Conservation (phyloP, 2,329 filamentous ascomycete genomes). For the Exophiala sideris region DNA sequence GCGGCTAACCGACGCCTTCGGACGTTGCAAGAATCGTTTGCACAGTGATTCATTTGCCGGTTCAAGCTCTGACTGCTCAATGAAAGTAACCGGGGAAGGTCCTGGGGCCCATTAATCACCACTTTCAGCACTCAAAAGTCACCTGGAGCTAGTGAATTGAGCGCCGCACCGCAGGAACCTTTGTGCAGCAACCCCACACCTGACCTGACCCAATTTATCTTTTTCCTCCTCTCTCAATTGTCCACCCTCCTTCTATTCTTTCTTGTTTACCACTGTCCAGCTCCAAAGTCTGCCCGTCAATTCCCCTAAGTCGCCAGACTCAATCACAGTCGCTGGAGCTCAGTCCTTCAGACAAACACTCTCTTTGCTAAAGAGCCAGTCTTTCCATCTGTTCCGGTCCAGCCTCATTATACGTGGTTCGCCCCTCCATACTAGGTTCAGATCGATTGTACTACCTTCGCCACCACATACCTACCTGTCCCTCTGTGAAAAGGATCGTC, state of each 20-base stretch:
- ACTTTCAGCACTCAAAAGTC: too few species aligned
- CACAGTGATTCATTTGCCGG: too few species aligned
- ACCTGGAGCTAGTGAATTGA: too few species aligned
- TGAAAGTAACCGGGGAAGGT: too few species aligned
- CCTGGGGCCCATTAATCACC: too few species aligned
- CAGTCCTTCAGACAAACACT: constrained; percentile 18
- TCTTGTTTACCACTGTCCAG: constrained; percentile 16
- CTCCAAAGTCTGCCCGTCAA: constrained; percentile 6
- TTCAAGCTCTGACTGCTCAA: too few species aligned
- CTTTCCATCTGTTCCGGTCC: background rate
- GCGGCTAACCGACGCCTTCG: too few species aligned
- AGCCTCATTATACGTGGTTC: background rate
- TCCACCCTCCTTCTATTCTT: constrained; percentile 13
- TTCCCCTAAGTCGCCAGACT: constrained; percentile 1
- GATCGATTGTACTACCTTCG: constrained; percentile 3
- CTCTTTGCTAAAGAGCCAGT: constrained; percentile 14
- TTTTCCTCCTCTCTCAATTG: constrained; percentile 18
- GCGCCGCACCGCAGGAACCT: background rate
- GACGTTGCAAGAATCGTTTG: too few species aligned
- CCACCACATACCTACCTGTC: constrained; percentile 7
- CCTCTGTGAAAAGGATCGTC: constrained; percentile 6
- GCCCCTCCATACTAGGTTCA: background rate
- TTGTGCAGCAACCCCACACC: constrained; percentile 16
- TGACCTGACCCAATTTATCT: constrained; percentile 16
- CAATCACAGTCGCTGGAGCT: constrained; percentile 10